phyloP scores from a whole-genome alignment of 495 filamentous ascomycete genomes.

The Penicillium pancosmium region DNA sequence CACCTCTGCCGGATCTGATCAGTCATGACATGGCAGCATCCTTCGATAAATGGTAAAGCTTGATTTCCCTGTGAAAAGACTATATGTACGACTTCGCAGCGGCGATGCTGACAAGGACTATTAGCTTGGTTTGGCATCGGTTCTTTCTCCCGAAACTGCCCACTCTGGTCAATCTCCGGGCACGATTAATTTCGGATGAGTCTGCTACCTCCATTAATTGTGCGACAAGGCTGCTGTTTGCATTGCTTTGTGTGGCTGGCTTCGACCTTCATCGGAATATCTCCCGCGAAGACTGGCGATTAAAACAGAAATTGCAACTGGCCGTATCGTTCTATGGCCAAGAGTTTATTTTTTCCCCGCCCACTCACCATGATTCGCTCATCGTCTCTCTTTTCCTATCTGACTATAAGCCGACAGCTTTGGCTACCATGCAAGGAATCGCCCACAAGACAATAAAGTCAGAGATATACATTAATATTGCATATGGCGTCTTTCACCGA shows the following conservation, averaged over 20 bases:
- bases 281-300: not conserved
- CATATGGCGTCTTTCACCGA: slow-evolving; percentile 1
- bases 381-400: slow-evolving; percentile 1
- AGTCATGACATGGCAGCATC: not conserved
- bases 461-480: slow-evolving; percentile 7
- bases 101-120: too few relatives aligned
- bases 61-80: too few relatives aligned
- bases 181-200: not conserved
- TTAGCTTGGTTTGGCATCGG: slow-evolving; percentile 8
- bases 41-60: slow-evolving; percentile 1
- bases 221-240: slow-evolving; percentile 7
- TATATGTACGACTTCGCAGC: too few relatives aligned
- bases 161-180: not conserved
- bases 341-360: slow-evolving; percentile 9
- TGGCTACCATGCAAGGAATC: slow-evolving; percentile 5
- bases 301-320: not conserved
- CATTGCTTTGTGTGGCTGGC: not conserved
- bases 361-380: slow-evolving; percentile 2
- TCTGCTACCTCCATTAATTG: not conserved
- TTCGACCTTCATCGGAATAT: not conserved
- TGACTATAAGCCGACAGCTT: slow-evolving; percentile 6
- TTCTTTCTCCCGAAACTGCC: slow-evolving; percentile 3
- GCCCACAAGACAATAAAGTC: slow-evolving; percentile 6
- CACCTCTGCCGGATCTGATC: slow-evolving; percentile 1
- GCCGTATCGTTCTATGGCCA: slow-evolving; percentile 5